Base-by-base conservation (phyloP, 1,139 yeast species). In the Candida frijolesensis region DNA sequence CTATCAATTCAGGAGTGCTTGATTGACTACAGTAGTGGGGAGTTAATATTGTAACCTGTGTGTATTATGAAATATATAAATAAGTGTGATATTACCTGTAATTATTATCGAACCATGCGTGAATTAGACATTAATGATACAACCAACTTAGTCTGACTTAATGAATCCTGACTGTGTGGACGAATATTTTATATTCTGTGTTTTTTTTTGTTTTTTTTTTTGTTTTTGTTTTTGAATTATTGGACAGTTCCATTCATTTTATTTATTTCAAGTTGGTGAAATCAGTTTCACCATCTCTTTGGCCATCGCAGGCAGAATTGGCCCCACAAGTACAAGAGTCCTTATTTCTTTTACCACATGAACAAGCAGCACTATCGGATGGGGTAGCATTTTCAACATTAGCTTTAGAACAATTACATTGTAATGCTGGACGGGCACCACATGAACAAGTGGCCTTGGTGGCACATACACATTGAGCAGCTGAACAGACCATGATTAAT, bases 361-460 rank as follows among this genome's bases (percentile, higher is more conserved):
- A 69, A 62, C 82, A 77, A 33, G 80, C 76, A 46, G 62, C 60
- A 16, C 57, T 57, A 39, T 70, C 54, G 38, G 68, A 54, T 33
- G 80, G 80, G 39, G 58, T 63, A 48, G 65, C 74, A 55, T 76
- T 77, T 62, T 77, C 81, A 49, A 56, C 58, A 19, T 71, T 56
- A 45, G 80, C 78, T 60, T 71, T 76, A 40, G 68, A 67, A 59
- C 82, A 77, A 60, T 62, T 67, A 56, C 82, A 77, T 53, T 74
- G 60, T 60, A 75, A 68, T 47, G 80, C 80, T 38, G 81, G 78
- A 57, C 68, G 66, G 52, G 72, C 71, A 27, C 82, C 82, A 67
- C 82, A 77, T 16, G 81, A 75, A 58, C 82, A 77, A 54, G 79
- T 75, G 56, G 82, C 74, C 58, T 75, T 74, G 53, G 73, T 60